These are phyloP conservation scores for Astrothelium subdiscretum DNA, from an alignment of 495 filamentous ascomycete species.

Conservation along the genomic window DNA sequence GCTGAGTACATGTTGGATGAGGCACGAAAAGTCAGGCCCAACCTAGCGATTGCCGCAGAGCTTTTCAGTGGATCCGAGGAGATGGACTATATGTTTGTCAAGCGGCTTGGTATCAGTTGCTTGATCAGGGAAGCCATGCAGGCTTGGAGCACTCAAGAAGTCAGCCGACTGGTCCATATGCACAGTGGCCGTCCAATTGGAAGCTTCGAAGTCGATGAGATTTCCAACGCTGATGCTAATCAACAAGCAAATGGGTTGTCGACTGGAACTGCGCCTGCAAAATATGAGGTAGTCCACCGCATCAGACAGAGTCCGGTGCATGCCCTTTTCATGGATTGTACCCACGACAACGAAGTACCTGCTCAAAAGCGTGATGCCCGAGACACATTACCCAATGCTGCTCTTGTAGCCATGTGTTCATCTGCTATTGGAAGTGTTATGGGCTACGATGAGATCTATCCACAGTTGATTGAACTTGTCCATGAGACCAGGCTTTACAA, in stretches of 20 bases:
- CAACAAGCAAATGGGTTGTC: slow-evolving; percentile 30
- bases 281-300: slow-evolving; percentile 49
- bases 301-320: slow-evolving; percentile 77
- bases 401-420: slow-evolving; percentile 88
- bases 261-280: slow-evolving; percentile 31
- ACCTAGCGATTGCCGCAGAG: slow-evolving; percentile 87
- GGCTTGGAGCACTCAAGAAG: slow-evolving; percentile 85
- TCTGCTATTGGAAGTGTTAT: slow-evolving; percentile 91
- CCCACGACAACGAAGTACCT: slow-evolving; percentile 94
- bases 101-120: slow-evolving; percentile 76
- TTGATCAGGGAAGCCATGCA: slow-evolving; percentile 97
- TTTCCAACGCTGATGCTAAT: slow-evolving; percentile 25
- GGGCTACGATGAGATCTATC: slow-evolving; percentile 98
- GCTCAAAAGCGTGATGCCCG: slow-evolving; percentile 90
- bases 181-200: slow-evolving; percentile 92
- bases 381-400: slow-evolving; percentile 92
- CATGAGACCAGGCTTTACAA: slow-evolving; percentile 72
- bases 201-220: slow-evolving; percentile 75
- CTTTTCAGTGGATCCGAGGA: slow-evolving; percentile 94
- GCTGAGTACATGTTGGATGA: slow-evolving; percentile 91
- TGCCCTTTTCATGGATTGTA: slow-evolving; percentile 97
- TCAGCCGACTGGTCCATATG: slow-evolving; percentile 85
- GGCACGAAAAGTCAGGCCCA: slow-evolving; percentile 74
- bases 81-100: slow-evolving; percentile 91
- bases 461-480: slow-evolving; percentile 80